These are phyloP conservation scores for Kondoa subrosea DNA, from an alignment of 768 basidiomycete species.

Conservation along the genomic window DNA sequence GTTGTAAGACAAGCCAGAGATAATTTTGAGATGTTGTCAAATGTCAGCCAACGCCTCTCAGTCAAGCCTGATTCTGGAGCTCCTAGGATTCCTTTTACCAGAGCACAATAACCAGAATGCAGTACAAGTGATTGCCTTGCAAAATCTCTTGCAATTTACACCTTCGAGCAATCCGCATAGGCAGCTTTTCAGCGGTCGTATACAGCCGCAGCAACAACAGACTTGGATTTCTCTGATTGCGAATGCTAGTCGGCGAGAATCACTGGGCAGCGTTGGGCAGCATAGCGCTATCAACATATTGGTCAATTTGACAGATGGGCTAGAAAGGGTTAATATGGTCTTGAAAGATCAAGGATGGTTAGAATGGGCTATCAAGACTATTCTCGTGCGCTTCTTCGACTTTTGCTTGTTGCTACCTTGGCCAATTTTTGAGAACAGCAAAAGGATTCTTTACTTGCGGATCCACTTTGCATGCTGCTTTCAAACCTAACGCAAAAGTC, in stretches of 20 bases:
- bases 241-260: neutral
- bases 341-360: conserved; percentile 2
- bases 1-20: too few relatives aligned
- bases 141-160: neutral
- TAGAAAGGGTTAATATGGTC: neutral
- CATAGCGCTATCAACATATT: conserved; percentile 13
- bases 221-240: neutral
- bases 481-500: conserved; percentile 17
- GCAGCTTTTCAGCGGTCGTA: neutral
- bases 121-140: conserved; percentile 1
- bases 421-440: neutral
- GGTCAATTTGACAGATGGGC: conserved; percentile 17
- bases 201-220: neutral
- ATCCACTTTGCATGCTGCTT: conserved; percentile 17
- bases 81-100: neutral
- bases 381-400: conserved; percentile 8
- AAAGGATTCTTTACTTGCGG: conserved; percentile 9
- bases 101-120: neutral
- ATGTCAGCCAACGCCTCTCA: neutral
- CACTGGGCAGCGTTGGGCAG: neutral
- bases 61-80: neutral
- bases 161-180: neutral
- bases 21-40: too few relatives aligned
- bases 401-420: neutral
- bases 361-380: neutral